Base-by-base conservation (phyloP, 164 flowering plant species). In the Vitis amurensis region DNA sequence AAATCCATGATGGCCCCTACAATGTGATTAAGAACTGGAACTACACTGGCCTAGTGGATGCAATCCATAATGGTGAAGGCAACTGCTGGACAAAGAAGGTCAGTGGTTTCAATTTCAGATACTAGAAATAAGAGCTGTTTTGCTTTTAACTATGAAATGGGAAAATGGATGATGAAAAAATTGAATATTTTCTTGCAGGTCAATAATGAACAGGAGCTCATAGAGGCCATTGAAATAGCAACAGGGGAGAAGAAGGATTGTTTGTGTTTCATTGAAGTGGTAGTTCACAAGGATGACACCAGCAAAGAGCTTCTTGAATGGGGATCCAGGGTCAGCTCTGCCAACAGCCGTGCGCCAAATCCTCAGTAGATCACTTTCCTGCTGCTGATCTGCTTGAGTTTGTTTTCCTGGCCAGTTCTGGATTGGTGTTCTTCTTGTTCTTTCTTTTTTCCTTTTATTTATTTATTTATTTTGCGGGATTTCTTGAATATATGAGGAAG, bases 1-100 rank as follows among this genome's bases (percentile, higher is more conserved):
- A 83, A 66, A 83, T 83, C 66, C 84, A 83, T 50, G 86, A 82
- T 50, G 85, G 86, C 4, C 87, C 85, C 1, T 79, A 86, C 61
- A 84, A 84, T 76, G 83, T 84, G 44, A 86, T 84, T 67, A 79
- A 82, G 77, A 84, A 84, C 76, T 84, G 83, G 87, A 77, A 82
- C 75, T 84, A 81, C 69, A 79, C 86, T 9, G 84, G 73, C 2
- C 17, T 86, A 8, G 83, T 84, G 0, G 84, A 82, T 9, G 86
- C 89, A 11, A 71, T 86, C 48, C 78, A 81, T 52, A 86, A 86
- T 23, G 84, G 82, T 14, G 79, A 82, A 61, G 87, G 87, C 30
- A 83, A 80, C 12, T 82, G 81, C 72, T 86, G 86, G 84, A 80
- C 86, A 3, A 57, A 59, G 27, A 80, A 78, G 87, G 87, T 75